Evolutionary conservation across 495 filamentous ascomycete genomes (phyloP), one percentile per base, ranked within the genome.

Genomic region (Hypoxylon lienhwacheense): DNA sequence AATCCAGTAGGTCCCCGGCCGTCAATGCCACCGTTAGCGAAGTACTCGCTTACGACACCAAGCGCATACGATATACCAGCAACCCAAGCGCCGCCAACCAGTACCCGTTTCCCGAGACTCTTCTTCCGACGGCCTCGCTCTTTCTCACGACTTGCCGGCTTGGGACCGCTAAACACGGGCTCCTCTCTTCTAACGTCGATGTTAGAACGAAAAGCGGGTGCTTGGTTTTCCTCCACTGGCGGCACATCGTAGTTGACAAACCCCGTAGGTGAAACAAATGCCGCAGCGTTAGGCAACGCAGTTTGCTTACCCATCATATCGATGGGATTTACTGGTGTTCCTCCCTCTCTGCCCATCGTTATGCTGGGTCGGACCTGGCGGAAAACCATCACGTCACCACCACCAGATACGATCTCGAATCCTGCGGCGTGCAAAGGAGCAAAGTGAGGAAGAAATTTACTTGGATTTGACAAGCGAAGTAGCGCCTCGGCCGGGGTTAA

Each of bases 371-470:
- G 66, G 8, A 77, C 68, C 60, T 88, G 86, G 48, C 81, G 81
- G 60, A 91, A 90, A 0, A 93, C 80, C 12, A 91, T 76, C 5
- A 91, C 76, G 62, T 91, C 81, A 4, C 78, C 81, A 47, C 79
- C 77, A 5, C 86, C 86, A 3, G 84, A 84, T 7, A 86, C 80
- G 47, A 91, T 87, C 43, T 88, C 85, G 55, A 85, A 91, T 1
- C 88, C 89, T 31, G 86, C 76, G 7, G 74, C 67, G 55, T 85
- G 76, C 53, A 93, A 78, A 11, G 76, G 69, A 1, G 72, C 73
- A 36, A 91, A 83, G 47, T 89, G 78, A 0, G 86, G 80, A 25
- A 90, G 73, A 65, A 91, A 93, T 49, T 83, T 85, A 15, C 84
- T 75, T 0, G 87, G 85, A 52, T 86, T 82, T 37, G 83, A 80